Base-by-base conservation (phyloP, 2,329 filamentous ascomycete genomes). In the Teratosphaeria gauchensis region DNA sequence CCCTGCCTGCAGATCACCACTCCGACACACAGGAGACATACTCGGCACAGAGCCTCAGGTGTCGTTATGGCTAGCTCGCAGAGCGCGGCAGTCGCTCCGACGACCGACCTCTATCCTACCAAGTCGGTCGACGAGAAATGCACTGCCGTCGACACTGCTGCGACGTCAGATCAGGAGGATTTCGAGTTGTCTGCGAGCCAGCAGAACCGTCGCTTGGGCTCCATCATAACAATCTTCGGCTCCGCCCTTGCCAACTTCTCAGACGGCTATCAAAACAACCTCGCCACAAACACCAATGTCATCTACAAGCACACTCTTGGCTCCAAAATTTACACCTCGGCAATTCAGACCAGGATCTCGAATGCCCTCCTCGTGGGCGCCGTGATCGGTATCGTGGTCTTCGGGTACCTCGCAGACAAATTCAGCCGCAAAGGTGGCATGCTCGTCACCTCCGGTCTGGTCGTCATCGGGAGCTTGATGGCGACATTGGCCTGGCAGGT, bases 401-500 rank as follows among this genome's bases (percentile, higher is more conserved):
- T 56, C 31, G 55, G 55, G 24, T 31, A 31, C 55, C 75, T 72
- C 30, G 77, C 76, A 59, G 78, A 80, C 65, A 74, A 74, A 33
- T 66, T 79, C 9, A 77, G 78, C 9, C 74, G 78, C 6, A 77
- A 77, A 53, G 71, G 69, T 11, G 78, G 76, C 28, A 78, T 79
- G 51, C 64, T 80, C 31, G 67, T 74, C 16, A 78, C 78, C 0
- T 79, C 78, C 0, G 35, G 71, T 1, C 74, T 78, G 67, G 72
- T 80, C 19, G 74, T 79, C 8, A 56, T 79, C 35, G 77, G 78
- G 3, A 72, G 75, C 1, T 73, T 79, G 28, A 61, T 80, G 19
- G 77, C 77, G 0, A 65, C 63, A 8, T n/a, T 48, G 4, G 42
- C 42, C 5, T 48, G 42, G 42, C 42, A 48, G 42, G 42, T 48